Percentiles rank a stretch among this genome's conserved stretches.
phyloP scores from a whole-genome alignment of 768 basidiomycete species.

The Boletus sp. region DNA sequence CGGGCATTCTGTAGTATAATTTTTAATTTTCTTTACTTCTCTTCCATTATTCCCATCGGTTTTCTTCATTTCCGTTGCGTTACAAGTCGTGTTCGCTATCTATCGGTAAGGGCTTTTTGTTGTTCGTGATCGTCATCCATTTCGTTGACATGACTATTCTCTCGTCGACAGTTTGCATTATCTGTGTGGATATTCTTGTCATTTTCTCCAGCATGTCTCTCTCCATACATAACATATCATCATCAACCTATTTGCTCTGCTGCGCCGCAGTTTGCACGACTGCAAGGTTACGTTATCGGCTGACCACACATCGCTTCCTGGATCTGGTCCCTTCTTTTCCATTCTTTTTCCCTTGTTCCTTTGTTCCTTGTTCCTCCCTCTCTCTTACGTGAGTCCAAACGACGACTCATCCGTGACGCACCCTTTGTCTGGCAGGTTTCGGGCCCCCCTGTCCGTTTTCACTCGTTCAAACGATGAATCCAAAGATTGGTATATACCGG shows the following conservation, averaged over 20 bases:
- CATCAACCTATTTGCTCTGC: conserved; percentile 24
- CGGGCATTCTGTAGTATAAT: conserved; percentile 63
- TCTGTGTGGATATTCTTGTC: conserved; percentile 32
- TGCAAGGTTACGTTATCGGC: no score
- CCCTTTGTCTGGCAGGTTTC: no score
- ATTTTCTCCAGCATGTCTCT: conserved; percentile 22
- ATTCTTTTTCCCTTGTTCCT: no score
- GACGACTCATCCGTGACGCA: no score
- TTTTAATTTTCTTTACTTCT: not conserved
- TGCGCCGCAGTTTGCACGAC: not conserved
- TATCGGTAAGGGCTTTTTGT: conserved; percentile 21
- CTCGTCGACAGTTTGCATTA: conserved; percentile 23
- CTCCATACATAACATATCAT: conserved; percentile 29
- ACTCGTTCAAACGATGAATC: no score
- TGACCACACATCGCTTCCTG: no score
- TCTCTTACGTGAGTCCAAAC: no score
- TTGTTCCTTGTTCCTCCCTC: no score
- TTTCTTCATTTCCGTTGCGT: not conserved
- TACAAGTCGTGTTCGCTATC: conserved; percentile 23
- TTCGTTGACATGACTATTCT: not conserved
- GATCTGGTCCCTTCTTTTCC: no score
- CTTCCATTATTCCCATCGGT: not conserved
- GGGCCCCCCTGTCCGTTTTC: no score
- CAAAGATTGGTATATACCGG: no score
- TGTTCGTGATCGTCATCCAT: not conserved